phyloP scores from a whole-genome alignment of 441 rosid genomes.

The Populus hybrid region DNA sequence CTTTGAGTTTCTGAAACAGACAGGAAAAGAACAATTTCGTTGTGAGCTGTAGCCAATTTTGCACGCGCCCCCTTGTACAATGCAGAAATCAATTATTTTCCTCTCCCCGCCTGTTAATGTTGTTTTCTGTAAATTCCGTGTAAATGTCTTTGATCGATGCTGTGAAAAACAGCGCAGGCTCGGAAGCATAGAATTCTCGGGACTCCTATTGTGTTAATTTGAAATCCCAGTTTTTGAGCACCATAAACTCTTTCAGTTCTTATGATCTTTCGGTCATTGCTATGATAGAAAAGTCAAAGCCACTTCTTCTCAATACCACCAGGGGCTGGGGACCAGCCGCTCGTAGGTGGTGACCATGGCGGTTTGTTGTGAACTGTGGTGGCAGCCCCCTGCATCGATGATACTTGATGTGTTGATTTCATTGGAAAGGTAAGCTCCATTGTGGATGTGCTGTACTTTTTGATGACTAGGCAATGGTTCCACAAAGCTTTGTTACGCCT shows the following conservation, averaged over 20 bases:
- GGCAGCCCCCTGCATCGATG: too few relatives aligned
- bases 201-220: not conserved
- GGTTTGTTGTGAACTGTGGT: too few relatives aligned
- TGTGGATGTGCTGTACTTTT: too few relatives aligned
- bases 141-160: not conserved
- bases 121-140: not conserved
- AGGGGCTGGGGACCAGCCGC: too few relatives aligned
- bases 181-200: not conserved
- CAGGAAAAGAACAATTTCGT: not conserved
- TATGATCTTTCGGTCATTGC: not conserved
- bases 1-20: not conserved
- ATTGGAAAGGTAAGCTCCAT: too few relatives aligned
- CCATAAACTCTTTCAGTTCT: not conserved
- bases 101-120: not conserved
- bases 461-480: too few relatives aligned
- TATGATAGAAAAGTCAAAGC: not conserved
- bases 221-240: not conserved
- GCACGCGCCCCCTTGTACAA: not conserved
- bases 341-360: too few relatives aligned
- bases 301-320: not conserved
- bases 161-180: not conserved
- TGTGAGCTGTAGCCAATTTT: not conserved
- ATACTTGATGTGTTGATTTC: not conserved
- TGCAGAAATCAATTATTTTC: not conserved
- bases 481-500: too few relatives aligned